Evolutionary conservation across 768 basidiomycete genomes (phyloP), one percentile per base, ranked within the genome.

Genomic region (Lactarius deliciosus): DNA sequence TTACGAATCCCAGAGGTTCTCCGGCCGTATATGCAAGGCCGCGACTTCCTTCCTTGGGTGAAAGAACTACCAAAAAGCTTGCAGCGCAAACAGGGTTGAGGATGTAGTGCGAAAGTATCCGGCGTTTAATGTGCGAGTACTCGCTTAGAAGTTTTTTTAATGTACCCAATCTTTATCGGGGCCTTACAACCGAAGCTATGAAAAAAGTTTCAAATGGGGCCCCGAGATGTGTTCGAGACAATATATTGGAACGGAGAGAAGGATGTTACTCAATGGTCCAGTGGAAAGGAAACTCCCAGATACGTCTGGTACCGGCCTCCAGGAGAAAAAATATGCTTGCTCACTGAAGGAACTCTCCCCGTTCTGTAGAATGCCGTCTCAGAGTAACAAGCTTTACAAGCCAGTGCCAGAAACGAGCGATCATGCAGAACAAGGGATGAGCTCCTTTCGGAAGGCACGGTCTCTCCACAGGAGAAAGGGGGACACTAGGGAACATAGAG

Each of bases 1-100:
- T 81, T 99, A 64, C 82, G 86, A 60, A 88, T 99, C 73, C 97
- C 97, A 18, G 89, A 95, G 75, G 90, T 87, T 3, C 83, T 98
- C 30, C 86, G 89, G 68, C 94, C 94, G 60, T 98, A 98, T 78
- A 95, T 99, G 95, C 90, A 92, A 75, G 96, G 97, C 5, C 86
- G 96, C 3, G 87, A 89, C n/a, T 92, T 94, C 78, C 74, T 95
- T 56, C 91, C 91, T 18, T 94, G 87, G 82, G 87, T 88, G 59
- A 92, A 90, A 74, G 89, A 88, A 73, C 76, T 94, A 66, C 91
- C 92, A 11, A 94, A 92, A 79, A 82, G 81, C 28, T 72, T 91
- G 68, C 89, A 91, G 79, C 86, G 85, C 80, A 94, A 94, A 78
- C 86, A 83, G 66, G 81, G 75, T 59, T 85, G 72, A 73, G 62